Base-by-base conservation (phyloP, 768 basidiomycete genomes). In the Russula lepida region DNA sequence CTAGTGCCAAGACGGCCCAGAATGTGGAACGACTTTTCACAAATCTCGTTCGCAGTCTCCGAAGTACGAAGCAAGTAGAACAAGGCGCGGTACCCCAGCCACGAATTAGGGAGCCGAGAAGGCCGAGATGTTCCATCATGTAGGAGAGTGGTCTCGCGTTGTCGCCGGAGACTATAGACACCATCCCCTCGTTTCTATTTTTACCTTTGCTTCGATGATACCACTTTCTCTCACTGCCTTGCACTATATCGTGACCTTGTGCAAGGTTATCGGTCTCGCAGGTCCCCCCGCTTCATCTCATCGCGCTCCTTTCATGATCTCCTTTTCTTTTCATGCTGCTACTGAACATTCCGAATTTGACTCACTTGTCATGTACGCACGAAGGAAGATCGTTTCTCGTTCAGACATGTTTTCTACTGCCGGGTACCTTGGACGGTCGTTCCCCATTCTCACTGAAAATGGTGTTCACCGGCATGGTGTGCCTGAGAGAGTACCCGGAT, bases 11-110 rank as follows among this genome's bases (percentile, higher is more conserved):
- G 79, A 94, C 92, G 39, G 86, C 94, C 51, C 80, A 85, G 69
- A 95, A 98, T 70, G 91, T 98, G 61, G 93, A 98, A 70, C 80
- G 81, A 15, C 84, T 95, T 32, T 98, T 98, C 74, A 91, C 83
- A 69, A 87, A 81, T 66, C 83, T 95, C 63, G 92, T 98, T 59
- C 87, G 90, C 62, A 81, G 83, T 50, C 78, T 93, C 71, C 88
- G 90, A 77, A 78, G 83, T 68, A 88, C 84, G 70, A 79, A 80
- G 74, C 73, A 74, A 65, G 58, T 69, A 64, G 78, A 83, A 71
- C 72, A 78, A 74, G 79, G 83, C 43, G 60, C 66, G 32, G 64
- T 68, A 58, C 68, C 67, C 39, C 68, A 66, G 28, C 50, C 63
- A 65, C 68, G 69, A 61, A 56, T 66, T 57, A 67, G 64, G 70